These are phyloP conservation scores for Apiotrichum montevideense DNA, from an alignment of 1,284 basidiomycete genomes.

Conservation along the genomic window DNA sequence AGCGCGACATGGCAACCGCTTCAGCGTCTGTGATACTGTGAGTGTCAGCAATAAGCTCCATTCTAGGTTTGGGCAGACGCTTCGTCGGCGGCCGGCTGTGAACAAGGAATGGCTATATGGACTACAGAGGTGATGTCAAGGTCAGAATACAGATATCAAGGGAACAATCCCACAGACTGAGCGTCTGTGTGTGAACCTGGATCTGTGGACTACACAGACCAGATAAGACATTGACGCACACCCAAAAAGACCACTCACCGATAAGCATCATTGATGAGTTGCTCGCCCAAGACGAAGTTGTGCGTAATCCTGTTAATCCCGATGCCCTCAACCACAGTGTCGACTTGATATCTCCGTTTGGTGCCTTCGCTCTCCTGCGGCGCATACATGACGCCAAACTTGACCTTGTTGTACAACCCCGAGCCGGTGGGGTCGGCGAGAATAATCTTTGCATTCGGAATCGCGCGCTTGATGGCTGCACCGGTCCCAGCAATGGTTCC, in stretches of 20 bases:
- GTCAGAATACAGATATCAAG: no score
- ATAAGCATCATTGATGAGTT: constrained; percentile 78
- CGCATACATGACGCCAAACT: constrained; percentile 91
- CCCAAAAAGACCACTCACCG: constrained; percentile 51
- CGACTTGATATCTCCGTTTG: constrained; percentile 70
- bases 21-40: constrained; percentile 77
- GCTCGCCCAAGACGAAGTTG: constrained; percentile 74
- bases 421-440: constrained; percentile 87
- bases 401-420: constrained; percentile 91
- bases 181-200: neutral
- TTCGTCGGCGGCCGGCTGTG: no score
- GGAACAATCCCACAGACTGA: no score
- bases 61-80: no score
- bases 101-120: no score
- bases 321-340: constrained; percentile 71
- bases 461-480: constrained; percentile 58
- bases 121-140: no score
- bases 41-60: neutral
- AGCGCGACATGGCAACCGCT: constrained; percentile 86
- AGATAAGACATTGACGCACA: no score
- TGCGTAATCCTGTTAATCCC: constrained; percentile 60
- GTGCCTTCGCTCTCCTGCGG: constrained; percentile 87
- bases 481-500: constrained; percentile 88
- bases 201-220: no score
- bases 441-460: constrained; percentile 58